These are phyloP conservation scores for Irpex rosettiformis DNA, from an alignment of 1,284 basidiomycete genomes.

Conservation along the genomic window DNA sequence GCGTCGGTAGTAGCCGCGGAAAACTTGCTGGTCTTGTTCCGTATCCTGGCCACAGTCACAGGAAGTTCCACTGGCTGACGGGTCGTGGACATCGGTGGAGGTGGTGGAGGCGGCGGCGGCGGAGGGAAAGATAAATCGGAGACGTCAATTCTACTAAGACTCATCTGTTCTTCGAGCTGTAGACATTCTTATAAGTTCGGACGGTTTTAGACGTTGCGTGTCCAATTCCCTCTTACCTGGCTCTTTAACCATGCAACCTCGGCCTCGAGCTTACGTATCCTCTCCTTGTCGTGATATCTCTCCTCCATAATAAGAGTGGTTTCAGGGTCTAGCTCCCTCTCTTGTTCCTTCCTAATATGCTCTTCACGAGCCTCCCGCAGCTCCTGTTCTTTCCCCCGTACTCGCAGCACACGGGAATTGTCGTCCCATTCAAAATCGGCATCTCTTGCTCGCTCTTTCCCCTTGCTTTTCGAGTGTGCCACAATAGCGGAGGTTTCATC, in stretches of 20 bases:
- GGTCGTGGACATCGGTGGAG: conserved; percentile 35
- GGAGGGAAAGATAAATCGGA: conserved; percentile 10
- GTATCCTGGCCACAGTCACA: conserved; percentile 12
- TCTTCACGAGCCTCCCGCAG: conserved; percentile 50
- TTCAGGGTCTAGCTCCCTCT: conserved; percentile 20
- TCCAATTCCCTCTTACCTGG: too few relatives aligned
- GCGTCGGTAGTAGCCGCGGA: conserved; percentile 30
- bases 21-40: neutral
- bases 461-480: conserved; percentile 32
- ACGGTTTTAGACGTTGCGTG: too few relatives aligned
- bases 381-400: conserved; percentile 59
- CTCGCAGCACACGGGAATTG: conserved; percentile 41
- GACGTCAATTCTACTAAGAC: conserved; percentile 7
- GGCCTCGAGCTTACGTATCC: conserved; percentile 62
- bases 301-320: conserved; percentile 31
- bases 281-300: conserved; percentile 52
- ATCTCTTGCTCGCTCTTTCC: conserved; percentile 44
- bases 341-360: conserved; percentile 41
- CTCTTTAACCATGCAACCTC: conserved; percentile 59
- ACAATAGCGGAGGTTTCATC: neutral
- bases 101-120: conserved; percentile 33
- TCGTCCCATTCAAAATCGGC: conserved; percentile 11
- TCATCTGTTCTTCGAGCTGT: conserved; percentile 48
- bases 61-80: conserved; percentile 8
- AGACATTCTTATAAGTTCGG: too few relatives aligned